phyloP scores from a whole-genome alignment of 2,329 filamentous ascomycete species.

The Graphiopsis chlorocephala region DNA sequence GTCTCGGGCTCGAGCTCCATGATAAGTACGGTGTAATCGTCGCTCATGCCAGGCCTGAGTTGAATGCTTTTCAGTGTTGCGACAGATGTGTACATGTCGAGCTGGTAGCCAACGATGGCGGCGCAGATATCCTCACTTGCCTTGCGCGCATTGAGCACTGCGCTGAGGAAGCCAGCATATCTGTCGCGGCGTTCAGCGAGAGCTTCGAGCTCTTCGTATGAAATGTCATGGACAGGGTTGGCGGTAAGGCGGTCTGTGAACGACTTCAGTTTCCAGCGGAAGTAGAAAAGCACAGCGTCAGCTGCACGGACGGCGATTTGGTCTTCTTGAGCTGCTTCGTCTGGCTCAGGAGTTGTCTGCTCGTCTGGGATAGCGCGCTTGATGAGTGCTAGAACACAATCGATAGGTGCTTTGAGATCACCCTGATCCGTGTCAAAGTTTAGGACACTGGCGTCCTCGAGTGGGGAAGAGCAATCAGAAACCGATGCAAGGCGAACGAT shows the following conservation, averaged over 20 bases:
- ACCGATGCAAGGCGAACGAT: constrained; percentile 30
- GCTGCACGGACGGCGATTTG: constrained; percentile 74
- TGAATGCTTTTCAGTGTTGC: constrained; percentile 55
- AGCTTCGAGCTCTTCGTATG: constrained; percentile 59
- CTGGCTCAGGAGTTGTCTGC: constrained; percentile 53
- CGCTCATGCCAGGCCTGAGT: constrained; percentile 35
- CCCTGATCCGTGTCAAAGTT: neutral
- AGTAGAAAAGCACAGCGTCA: constrained; percentile 78
- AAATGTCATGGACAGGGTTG: constrained; percentile 49
- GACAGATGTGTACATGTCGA: constrained; percentile 81
- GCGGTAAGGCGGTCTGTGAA: constrained; percentile 50
- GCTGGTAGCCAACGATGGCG: constrained; percentile 69
- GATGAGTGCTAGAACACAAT: constrained; percentile 69
- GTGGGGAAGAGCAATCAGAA: constrained; percentile 69
- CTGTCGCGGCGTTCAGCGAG: constrained; percentile 51
- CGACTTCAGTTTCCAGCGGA: constrained; percentile 71
- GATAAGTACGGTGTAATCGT: constrained; percentile 51
- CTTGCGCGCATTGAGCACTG: constrained; percentile 48
- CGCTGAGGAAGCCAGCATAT: constrained; percentile 49
- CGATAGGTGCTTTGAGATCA: constrained; percentile 50
- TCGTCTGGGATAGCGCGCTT: constrained; percentile 66
- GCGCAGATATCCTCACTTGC: constrained; percentile 69
- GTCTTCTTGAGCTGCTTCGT: constrained; percentile 72
- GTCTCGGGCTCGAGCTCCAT: constrained; percentile 64
- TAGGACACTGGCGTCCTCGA: constrained; percentile 59